These are phyloP conservation scores for Cystobasidium tubakii DNA, from an alignment of 768 basidiomycete species.

Conservation along the genomic window DNA sequence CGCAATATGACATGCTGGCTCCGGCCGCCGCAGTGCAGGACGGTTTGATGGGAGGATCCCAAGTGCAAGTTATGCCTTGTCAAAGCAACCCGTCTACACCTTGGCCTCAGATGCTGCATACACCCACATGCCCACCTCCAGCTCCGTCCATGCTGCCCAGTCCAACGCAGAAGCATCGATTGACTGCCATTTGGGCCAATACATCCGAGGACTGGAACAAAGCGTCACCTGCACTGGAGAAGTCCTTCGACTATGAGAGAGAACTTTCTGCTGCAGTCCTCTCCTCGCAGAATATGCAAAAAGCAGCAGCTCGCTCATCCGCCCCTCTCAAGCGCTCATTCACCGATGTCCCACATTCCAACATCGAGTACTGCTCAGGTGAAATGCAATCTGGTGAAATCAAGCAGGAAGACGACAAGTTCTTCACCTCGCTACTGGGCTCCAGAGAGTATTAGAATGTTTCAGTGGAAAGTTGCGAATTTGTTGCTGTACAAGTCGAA, in stretches of 20 bases:
- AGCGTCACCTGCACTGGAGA: slow-evolving; percentile 41
- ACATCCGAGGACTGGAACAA: slow-evolving; percentile 38
- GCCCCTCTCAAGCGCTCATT: slow-evolving; percentile 22
- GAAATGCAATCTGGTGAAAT: not conserved
- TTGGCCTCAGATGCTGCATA: slow-evolving; percentile 40
- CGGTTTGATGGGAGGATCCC: not conserved
- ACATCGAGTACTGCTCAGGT: not conserved
- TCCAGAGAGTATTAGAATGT: slow-evolving; percentile 19
- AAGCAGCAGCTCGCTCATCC: not conserved
- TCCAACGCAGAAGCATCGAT: slow-evolving; percentile 37
- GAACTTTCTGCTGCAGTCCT: slow-evolving; percentile 5
- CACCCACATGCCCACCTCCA: slow-evolving; percentile 42
- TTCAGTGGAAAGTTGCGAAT: not conserved
- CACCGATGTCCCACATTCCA: slow-evolving; percentile 17
- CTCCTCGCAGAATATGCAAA: slow-evolving; percentile 16
- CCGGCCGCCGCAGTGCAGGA: not conserved
- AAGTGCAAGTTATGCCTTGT: not conserved
- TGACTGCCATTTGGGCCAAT: slow-evolving; percentile 41
- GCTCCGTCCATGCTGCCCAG: slow-evolving; percentile 8
- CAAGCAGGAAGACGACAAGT: slow-evolving; percentile 27
- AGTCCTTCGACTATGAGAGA: slow-evolving; percentile 26
- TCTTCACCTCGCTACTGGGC: slow-evolving; percentile 26
- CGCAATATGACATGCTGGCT: not conserved
- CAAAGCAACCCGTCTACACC: slow-evolving; percentile 14
- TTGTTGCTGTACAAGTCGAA: not conserved